A percentile compares a stretch with the other conserved stretches of the same genome.
These are phyloP conservation scores for Sugiyamaella pinicola DNA, from an alignment of 1,139 yeast species.

Conservation along the genomic window DNA sequence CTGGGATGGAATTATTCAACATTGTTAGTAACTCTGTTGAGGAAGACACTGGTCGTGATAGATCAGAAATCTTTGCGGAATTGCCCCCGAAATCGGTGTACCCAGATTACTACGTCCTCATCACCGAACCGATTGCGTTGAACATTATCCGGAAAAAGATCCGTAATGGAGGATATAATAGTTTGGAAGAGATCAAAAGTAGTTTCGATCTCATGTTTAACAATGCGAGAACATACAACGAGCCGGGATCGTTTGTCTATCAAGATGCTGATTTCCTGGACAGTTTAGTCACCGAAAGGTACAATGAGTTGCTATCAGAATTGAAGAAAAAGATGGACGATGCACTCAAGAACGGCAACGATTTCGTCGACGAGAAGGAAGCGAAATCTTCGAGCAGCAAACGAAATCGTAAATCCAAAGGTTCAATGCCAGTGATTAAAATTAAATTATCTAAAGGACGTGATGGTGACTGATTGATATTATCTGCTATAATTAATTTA, in stretches of 20 bases:
- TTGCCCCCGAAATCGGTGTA: constrained; percentile 68
- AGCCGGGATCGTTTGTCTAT: constrained; percentile 83
- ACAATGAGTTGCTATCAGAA: constrained; percentile 12
- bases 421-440: constrained; percentile 14
- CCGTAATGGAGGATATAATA: constrained; percentile 53
- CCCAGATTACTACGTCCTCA: constrained; percentile 84
- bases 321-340: not conserved
- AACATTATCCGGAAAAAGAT: constrained; percentile 66
- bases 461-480: not conserved
- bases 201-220: constrained; percentile 78
- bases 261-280: constrained; percentile 72
- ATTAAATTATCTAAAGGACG: constrained; percentile 13
- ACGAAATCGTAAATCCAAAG: constrained; percentile 16
- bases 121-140: constrained; percentile 79
- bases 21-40: constrained; percentile 28
- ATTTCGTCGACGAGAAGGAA: not conserved
- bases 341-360: not conserved
- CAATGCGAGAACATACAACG: constrained; percentile 84
- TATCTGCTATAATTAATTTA: too few relatives aligned
- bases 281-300: constrained; percentile 29
- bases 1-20: constrained; percentile 31
- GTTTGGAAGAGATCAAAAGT: constrained; percentile 62
- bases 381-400: not conserved
- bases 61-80: constrained; percentile 64
- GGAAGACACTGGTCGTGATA: constrained; percentile 38